Base-by-base conservation (phyloP, 1,139 yeast species). In the Candida dubliniensis region DNA sequence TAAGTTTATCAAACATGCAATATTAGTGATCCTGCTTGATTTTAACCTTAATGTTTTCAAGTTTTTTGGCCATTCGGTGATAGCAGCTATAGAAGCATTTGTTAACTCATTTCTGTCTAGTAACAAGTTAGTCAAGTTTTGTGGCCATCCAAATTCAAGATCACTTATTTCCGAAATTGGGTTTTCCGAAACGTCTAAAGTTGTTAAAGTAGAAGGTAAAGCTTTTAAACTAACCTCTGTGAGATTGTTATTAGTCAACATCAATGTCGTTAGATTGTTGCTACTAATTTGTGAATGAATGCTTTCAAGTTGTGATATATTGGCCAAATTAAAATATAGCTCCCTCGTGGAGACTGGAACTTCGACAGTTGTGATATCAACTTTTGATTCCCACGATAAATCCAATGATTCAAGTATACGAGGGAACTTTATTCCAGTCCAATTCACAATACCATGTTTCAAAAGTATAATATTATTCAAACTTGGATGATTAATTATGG, bases 181-280 rank as follows among this genome's bases (percentile, higher is more conserved):
- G 44, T 63, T 66, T 46, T 52, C 51, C 10, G 67, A 61, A 15
- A 68, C 45, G 44, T 68, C 74, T 25, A 69, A 47, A 1, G 64
- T 61, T 40, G 60, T 63, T 36, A 69, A 51, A 1, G 61, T 50
- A 8, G 45, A 48, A 0, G 71, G 72, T 13, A 69, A 56, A 9
- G 45, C 42, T 8, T 59, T 50, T 2, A 66, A 46, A 43, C 63
- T 56, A 14, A 67, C 40, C 7, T 47, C 40, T 9, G 52, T 42
- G 15, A 67, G 41, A 23, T 56, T 54, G 45, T 69, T 69, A 51
- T 66, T 59, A 0, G 73, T 63, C 37, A 69, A 49, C 75, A 69
- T 69, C 30, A 71, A 51, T 2, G 66, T 63, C 11, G 57, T 60
- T 37, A 69, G 52, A 26, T 53, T 43, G 2, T 40, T 36, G 0